Percentiles rank a stretch among this genome's conserved stretches.
Evolutionary conservation across 768 basidiomycete species (phyloP).

Genomic region (Tulasnella sp.): DNA sequence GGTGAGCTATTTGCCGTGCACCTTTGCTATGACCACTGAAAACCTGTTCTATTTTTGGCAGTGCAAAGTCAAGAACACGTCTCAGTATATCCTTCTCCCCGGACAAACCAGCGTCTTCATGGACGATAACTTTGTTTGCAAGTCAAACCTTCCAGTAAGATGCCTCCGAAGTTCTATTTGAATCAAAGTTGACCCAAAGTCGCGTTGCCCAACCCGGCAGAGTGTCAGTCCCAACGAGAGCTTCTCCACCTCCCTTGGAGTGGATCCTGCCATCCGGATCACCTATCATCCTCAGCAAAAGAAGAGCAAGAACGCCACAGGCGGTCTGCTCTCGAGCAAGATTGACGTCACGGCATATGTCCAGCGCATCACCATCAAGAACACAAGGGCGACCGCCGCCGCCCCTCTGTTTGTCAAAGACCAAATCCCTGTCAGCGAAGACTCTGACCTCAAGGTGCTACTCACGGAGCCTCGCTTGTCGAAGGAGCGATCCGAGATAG

Average conservation of each 20-base stretch:
- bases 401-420: conserved; percentile 16
- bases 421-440: conserved; percentile 22
- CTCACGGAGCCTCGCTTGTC: conserved; percentile 13
- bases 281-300: conserved; percentile 22
- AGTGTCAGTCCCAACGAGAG: conserved; percentile 16
- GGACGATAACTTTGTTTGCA: conserved; percentile 24
- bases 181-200: background rate
- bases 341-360: conserved; percentile 15
- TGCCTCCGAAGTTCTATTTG: background rate
- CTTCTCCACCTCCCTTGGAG: conserved; percentile 23
- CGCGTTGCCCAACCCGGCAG: background rate
- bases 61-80: conserved; percentile 20
- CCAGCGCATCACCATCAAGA: conserved; percentile 22
- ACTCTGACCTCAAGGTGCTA: conserved; percentile 19
- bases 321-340: conserved; percentile 12
- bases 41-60: background rate
- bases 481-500: conserved; percentile 13
- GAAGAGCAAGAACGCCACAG: background rate
- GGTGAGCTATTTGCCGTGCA: background rate
- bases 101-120: conserved; percentile 22
- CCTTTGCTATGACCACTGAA: background rate
- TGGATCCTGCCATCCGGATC: conserved; percentile 23
- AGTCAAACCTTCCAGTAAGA: conserved; percentile 20
- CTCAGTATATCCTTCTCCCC: conserved; percentile 12
- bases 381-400: conserved; percentile 8